Evolutionary conservation across 768 basidiomycete species (phyloP).

Genomic region (Serendipita indica): DNA sequence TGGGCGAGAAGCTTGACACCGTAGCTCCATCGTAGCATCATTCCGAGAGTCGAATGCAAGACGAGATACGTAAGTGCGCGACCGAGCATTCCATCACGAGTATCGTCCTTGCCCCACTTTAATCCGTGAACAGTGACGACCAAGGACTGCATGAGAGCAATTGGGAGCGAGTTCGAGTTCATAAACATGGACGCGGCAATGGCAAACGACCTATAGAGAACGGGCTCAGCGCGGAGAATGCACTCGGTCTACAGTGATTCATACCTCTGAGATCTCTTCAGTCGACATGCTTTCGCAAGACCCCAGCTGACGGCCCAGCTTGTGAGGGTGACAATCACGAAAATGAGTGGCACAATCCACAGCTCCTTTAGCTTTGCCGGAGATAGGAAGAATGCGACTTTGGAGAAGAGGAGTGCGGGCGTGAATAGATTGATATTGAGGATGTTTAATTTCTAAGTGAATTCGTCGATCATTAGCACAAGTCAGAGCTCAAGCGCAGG

Average conservation of each 20-base stretch:
- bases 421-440: constrained; percentile 85
- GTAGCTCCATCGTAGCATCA: constrained; percentile 91
- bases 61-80: constrained; percentile 82
- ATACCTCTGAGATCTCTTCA: constrained; percentile 68
- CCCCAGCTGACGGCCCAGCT: constrained; percentile 55
- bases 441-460: constrained; percentile 50
- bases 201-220: constrained; percentile 45
- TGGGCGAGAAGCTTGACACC: constrained; percentile 70
- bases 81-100: constrained; percentile 77
- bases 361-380: constrained; percentile 74
- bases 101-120: constrained; percentile 71
- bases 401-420: constrained; percentile 77
- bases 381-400: constrained; percentile 83
- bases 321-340: constrained; percentile 54
- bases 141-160: constrained; percentile 85
- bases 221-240: neutral
- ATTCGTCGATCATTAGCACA: neutral
- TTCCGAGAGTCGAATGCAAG: constrained; percentile 85
- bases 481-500: neutral
- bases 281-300: constrained; percentile 45
- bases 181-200: constrained; percentile 79
- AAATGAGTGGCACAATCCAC: constrained; percentile 79
- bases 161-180: constrained; percentile 90
- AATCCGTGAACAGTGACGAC: constrained; percentile 69
- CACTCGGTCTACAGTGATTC: constrained; percentile 10